Conservation (phyloP, 768 basidiomycete species). For the Tulasnella sp. region DNA sequence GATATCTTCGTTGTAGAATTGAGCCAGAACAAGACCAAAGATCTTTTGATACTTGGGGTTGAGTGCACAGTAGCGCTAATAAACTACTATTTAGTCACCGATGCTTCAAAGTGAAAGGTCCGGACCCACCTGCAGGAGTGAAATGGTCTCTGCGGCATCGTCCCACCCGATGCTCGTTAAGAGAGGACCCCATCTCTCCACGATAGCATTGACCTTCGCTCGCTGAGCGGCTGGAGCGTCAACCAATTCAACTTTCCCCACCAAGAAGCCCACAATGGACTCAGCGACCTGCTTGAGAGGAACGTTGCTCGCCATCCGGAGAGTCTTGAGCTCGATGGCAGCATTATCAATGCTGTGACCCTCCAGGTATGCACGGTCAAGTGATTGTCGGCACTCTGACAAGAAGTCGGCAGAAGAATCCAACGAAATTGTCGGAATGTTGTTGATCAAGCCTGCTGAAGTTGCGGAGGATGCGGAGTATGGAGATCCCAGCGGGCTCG, state of each 20-base stretch:
- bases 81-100: neutral
- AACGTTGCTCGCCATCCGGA: constrained; percentile 95
- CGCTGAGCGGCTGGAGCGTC: constrained; percentile 48
- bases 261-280: constrained; percentile 76
- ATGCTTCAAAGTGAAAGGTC: neutral
- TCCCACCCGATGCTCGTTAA: constrained; percentile 73
- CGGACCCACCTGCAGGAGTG: constrained; percentile 56
- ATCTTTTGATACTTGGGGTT: constrained; percentile 48
- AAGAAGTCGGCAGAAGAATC: constrained; percentile 49
- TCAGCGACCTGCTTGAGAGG: constrained; percentile 74
- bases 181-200: constrained; percentile 72
- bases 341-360: constrained; percentile 88
- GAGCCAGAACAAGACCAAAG: constrained; percentile 77
- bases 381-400: constrained; percentile 65
- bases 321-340: constrained; percentile 85
- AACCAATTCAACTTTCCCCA: constrained; percentile 56
- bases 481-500: constrained; percentile 22
- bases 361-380: constrained; percentile 88
- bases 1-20: constrained; percentile 84
- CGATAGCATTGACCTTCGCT: constrained; percentile 48
- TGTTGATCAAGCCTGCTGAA: constrained; percentile 1
- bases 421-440: constrained; percentile 12
- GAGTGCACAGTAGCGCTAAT: constrained; percentile 21
- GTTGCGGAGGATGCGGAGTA: constrained; percentile 18
- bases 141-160: constrained; percentile 69